Base-by-base conservation (phyloP, 768 basidiomycete species). In the Russula sp. region DNA sequence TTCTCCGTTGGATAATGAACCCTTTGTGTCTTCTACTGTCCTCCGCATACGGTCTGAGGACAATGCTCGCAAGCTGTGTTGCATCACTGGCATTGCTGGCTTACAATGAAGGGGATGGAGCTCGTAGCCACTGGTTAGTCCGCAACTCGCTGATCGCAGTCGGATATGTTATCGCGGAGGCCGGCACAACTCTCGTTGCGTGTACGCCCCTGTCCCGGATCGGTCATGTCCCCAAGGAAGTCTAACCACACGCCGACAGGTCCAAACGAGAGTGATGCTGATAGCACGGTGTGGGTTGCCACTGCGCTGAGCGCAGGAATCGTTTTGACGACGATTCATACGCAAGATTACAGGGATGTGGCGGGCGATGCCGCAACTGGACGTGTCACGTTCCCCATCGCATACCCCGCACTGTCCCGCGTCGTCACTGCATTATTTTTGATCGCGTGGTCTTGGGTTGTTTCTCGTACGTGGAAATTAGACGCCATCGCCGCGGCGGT, bases 311-410 rank as follows among this genome's bases (percentile, higher is more conserved):
- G 76, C 20, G 69, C 73, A 9, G 70, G 71, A 0, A 74, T 79
- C 16, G 71, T 80, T 39, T 67, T 75, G 2, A 79, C 79, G 0
- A 81, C 79, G 5, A 77, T 80, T 16, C 80, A 81, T 29, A 75
- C 77, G 7, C 78, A 80, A 66, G 80, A 81, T 60, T 81, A 78
- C 59, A 71, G 75, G 34, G 80, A 81, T 56, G 67, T 74, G 18
- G 69, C 72, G 22, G 80, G 80, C 0, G 80, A 81, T 52, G 66
- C 68, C 7, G 51, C 70, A 32, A 69, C 71, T 0, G 76, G 76
- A 0, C 73, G 80, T 1, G 20, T 70, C 1, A 81, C 80, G 0
- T 65, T 81, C 22, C 80, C 80, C 0, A 77, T 81, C 52, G 72
- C 74, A 35, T 73, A 75, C 32, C 81, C 80, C 1, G 54, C 59